Evolutionary conservation across 129 eudicot species (phyloP), one percentile per base, ranked within the genome.

Genomic region (Helianthus tuberosus): DNA sequence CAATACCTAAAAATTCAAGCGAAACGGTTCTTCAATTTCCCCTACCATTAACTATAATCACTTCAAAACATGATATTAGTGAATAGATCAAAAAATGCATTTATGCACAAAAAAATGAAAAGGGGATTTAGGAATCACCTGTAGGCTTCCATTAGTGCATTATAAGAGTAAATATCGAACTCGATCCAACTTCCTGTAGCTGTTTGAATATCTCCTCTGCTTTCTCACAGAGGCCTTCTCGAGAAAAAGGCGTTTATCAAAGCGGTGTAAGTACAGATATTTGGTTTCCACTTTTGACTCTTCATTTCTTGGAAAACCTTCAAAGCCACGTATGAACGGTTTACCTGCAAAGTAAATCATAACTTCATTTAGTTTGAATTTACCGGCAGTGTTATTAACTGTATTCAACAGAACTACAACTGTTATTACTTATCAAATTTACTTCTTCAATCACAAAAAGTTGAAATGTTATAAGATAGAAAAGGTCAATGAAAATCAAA

Each of bases 61-160:
- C 69, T 58, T 76, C 69, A 76, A 68, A 47, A 69, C 80, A 75
- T 67, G 62, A 68, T 36, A 76, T 13, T 61, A 17, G 39, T 49
- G 46, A 60, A 36, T 1, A 77, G 11, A 14, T 8, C 1, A 32
- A 25, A 27, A n/a, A 4, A 6, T 36, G 5, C 57, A 75, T 43
- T 16, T 16, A 25, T 43, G 35, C 16, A 41, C 48, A 13, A n/a
- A 16, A 5, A 55, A 25, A 58, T 49, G 47, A 32, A 23, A 23
- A 68, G 11, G 44, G 41, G 68, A 6, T 79, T 20, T 25, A 53
- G 48, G 35, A 74, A 63, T 44, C 52, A 92, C 98, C 96, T 89
- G 83, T 92, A 92, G 50, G 96, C 94, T 82, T 92, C 98, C 96
- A 92, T 89, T 63, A 92, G 96, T 46, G 98, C 98, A 72, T 92